A percentile compares a stretch with the other conserved stretches of the same genome.
These are phyloP conservation scores for Fraxinus paxiana DNA, from an alignment of 305 asterid species.

Conservation along the genomic window DNA sequence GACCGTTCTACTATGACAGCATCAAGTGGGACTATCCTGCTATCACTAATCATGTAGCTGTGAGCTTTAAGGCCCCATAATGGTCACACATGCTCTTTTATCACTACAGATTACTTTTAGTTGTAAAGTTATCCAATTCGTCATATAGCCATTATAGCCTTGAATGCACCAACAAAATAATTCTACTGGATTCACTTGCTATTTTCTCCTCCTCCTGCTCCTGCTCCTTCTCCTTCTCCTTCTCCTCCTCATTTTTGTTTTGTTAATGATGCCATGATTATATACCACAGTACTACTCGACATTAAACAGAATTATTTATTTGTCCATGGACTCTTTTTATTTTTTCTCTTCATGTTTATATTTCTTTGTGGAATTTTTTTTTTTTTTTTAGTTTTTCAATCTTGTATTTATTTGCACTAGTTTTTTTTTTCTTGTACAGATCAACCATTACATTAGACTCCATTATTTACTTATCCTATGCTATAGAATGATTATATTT, in stretches of 20 bases:
- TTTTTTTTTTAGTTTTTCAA: neutral
- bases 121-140: neutral
- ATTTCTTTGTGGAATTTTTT: neutral
- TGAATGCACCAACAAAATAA: neutral
- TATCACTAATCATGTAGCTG: neutral
- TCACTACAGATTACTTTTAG: neutral
- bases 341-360: neutral
- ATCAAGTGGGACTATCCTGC: neutral
- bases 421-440: neutral
- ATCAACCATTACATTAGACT: neutral
- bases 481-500: neutral
- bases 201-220: neutral
- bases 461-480: conserved; percentile 7
- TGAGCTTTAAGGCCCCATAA: neutral
- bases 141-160: neutral
- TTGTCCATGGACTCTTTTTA: neutral
- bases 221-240: no score
- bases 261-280: neutral
- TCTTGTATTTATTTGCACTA: neutral
- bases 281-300: neutral
- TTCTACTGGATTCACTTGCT: no score
- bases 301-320: neutral
- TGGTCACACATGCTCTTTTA: neutral
- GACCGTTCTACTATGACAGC: neutral
- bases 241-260: neutral